Conservation (phyloP, 1,284 basidiomycete genomes). For the Puccinia horiana region DNA sequence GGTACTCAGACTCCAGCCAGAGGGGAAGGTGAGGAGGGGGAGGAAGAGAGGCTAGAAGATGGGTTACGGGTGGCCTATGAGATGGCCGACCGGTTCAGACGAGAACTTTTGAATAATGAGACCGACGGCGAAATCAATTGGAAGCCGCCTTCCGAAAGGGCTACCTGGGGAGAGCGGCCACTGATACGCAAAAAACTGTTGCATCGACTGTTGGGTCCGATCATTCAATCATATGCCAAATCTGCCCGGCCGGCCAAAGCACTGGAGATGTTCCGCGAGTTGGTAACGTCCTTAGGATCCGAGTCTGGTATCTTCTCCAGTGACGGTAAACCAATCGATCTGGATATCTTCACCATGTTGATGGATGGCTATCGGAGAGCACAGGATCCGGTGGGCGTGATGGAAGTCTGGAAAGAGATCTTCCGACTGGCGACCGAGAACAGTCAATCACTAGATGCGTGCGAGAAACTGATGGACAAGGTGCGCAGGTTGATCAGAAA, state of each 20-base stretch:
- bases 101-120: constrained; percentile 63
- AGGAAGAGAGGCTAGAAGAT: constrained; percentile 50
- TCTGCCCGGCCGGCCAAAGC: constrained; percentile 65
- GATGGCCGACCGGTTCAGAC: constrained; percentile 51
- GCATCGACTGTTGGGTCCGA: constrained; percentile 65
- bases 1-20: constrained; percentile 56
- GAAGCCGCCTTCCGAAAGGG: constrained; percentile 47
- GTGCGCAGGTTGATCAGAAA: constrained; percentile 50
- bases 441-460: constrained; percentile 27
- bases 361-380: constrained; percentile 74
- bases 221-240: constrained; percentile 67
- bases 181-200: constrained; percentile 52
- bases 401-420: constrained; percentile 72
- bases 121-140: constrained; percentile 62
- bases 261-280: constrained; percentile 66
- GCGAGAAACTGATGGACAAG: constrained; percentile 45
- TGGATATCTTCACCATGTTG: constrained; percentile 69
- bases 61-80: constrained; percentile 55
- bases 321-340: constrained; percentile 64
- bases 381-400: constrained; percentile 66
- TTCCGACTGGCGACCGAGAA: constrained; percentile 62
- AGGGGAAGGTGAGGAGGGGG: constrained; percentile 58
- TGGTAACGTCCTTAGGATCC: constrained; percentile 59
- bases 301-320: constrained; percentile 51
- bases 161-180: constrained; percentile 57